Evolutionary conservation across 1,139 yeast genomes (phyloP).

Genomic region (Pichia sp.): DNA sequence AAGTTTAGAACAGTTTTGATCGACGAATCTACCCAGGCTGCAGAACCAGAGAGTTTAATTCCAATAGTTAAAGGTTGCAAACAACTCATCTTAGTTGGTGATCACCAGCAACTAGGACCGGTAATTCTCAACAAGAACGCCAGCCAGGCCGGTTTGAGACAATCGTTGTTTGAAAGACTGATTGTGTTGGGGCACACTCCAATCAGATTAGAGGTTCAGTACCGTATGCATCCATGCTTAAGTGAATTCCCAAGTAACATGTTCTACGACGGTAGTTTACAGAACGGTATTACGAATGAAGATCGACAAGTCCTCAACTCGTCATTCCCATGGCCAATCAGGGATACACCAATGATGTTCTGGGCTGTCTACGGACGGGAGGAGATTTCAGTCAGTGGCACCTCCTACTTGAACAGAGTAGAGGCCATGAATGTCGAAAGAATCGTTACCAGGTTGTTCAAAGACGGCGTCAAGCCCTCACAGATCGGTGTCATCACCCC

Average conservation of each 20-base stretch:
- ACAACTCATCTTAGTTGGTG: slow-evolving; percentile 88
- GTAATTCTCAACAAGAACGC: slow-evolving; percentile 78
- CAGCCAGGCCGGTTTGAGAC: slow-evolving; percentile 79
- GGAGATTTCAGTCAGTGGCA: slow-evolving; percentile 79
- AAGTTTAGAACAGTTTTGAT: slow-evolving; percentile 75
- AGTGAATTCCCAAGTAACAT: slow-evolving; percentile 87
- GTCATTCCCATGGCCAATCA: slow-evolving; percentile 86
- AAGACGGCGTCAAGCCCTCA: slow-evolving; percentile 72
- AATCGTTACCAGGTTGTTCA: slow-evolving; percentile 66
- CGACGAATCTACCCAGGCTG: slow-evolving; percentile 92
- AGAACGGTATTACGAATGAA: slow-evolving; percentile 81
- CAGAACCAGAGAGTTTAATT: slow-evolving; percentile 86
- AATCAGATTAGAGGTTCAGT: slow-evolving; percentile 82
- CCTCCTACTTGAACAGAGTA: slow-evolving; percentile 79
- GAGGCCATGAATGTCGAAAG: slow-evolving; percentile 92
- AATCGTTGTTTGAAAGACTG: slow-evolving; percentile 81
- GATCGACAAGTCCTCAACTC: slow-evolving; percentile 56
- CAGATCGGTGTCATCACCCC: slow-evolving; percentile 95
- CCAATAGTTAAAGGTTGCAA: slow-evolving; percentile 88
- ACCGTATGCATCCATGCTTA: slow-evolving; percentile 89
- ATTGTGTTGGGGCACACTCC: slow-evolving; percentile 84
- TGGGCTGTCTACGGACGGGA: slow-evolving; percentile 91
- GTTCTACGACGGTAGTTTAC: slow-evolving; percentile 90
- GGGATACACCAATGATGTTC: slow-evolving; percentile 85
- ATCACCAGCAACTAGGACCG: slow-evolving; percentile 93